Conservation (phyloP, 306 rosid genomes). For the Vigna radiata region DNA sequence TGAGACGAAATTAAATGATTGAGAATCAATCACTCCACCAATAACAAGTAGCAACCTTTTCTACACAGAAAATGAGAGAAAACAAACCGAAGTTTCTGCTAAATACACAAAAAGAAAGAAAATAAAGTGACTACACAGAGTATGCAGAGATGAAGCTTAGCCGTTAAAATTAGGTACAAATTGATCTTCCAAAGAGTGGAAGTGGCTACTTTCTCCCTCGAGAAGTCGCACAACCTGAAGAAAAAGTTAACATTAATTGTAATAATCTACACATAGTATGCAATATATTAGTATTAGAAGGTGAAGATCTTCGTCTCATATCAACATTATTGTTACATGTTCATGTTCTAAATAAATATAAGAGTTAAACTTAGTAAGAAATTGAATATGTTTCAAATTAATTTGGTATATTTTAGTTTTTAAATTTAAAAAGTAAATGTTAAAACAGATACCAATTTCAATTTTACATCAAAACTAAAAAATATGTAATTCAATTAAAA, state of each 20-base stretch:
- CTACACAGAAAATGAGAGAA: constrained; percentile 15
- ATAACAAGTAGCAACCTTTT: neutral
- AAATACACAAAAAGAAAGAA: neutral
- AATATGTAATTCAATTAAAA: neutral
- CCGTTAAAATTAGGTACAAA: constrained; percentile 45
- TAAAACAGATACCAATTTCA: too few relatives aligned
- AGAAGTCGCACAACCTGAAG: constrained; percentile 82
- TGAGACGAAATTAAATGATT: too few relatives aligned
- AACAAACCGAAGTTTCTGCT: constrained; percentile 10
- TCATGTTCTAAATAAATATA: neutral
- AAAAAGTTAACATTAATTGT: constrained; percentile 2
- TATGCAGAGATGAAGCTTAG: neutral
- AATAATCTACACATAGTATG: constrained; percentile 21
- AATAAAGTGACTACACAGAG: neutral
- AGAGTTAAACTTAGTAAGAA: too few relatives aligned
- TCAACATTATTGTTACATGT: neutral
- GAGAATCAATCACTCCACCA: neutral
- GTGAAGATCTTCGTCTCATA: too few relatives aligned
- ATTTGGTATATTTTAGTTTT: too few relatives aligned
- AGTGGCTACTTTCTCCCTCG: constrained; percentile 70
- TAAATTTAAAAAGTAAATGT: too few relatives aligned
- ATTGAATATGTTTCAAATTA: too few relatives aligned
- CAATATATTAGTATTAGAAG: too few relatives aligned
- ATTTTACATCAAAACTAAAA: too few relatives aligned
- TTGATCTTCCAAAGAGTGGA: constrained; percentile 58